Conservation (phyloP, 768 basidiomycete species). For the Paxillus rubicundulus region DNA sequence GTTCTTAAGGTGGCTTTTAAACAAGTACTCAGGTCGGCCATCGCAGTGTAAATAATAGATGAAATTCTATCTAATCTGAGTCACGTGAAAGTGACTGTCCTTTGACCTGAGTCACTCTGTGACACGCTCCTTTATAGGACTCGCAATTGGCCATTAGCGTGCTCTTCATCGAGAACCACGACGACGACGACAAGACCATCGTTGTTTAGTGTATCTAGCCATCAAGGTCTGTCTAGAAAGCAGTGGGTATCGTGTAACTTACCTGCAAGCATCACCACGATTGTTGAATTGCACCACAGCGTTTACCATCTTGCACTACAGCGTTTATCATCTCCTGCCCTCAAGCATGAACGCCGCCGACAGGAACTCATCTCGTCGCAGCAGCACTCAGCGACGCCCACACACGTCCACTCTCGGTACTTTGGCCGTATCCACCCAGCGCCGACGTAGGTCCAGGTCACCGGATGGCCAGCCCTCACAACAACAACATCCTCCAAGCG, state of each 20-base stretch:
- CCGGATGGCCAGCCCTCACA: conserved; percentile 28
- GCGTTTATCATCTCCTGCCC: background rate
- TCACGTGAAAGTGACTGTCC: background rate
- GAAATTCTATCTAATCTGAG: background rate
- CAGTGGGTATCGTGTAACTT: background rate
- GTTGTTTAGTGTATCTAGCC: background rate
- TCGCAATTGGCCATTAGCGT: background rate
- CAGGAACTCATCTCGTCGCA: conserved; percentile 25
- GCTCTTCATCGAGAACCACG: background rate
- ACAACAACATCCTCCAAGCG: conserved; percentile 8
- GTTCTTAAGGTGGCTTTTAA: background rate
- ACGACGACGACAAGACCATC: background rate
- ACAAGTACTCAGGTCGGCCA: background rate
- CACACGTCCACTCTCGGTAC: conserved; percentile 15
- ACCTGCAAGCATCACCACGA: background rate
- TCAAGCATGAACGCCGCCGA: conserved; percentile 17
- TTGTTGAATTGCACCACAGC: background rate
- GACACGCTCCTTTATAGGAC: background rate
- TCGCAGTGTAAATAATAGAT: background rate
- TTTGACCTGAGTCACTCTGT: background rate
- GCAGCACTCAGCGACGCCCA: conserved; percentile 24
- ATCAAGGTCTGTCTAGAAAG: background rate
- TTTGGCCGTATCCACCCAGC: conserved; percentile 15
- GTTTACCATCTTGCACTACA: background rate
- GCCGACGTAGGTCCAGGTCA: conserved; percentile 36